Base-by-base conservation (phyloP, 1,139 yeast genomes). In the Kurtzmaniella quercitrusa region DNA sequence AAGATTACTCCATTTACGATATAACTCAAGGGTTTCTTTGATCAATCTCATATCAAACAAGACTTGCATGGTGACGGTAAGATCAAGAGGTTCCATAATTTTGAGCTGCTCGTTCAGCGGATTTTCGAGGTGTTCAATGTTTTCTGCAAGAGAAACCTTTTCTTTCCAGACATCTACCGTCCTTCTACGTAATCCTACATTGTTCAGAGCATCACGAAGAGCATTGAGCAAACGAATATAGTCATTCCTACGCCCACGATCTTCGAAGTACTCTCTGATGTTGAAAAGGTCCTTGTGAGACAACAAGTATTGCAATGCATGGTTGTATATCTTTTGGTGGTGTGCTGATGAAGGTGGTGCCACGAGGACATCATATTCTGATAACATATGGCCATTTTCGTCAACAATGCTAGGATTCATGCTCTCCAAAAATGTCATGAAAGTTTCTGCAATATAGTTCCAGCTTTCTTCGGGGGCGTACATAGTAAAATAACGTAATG, bases 21-120 rank as follows among this genome's bases (percentile, higher is more conserved):
- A 66, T 4, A 66, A 44, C 2, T 53, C 54, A 7, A 62, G 43
- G 0, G 68, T 69, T 27, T 59, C 54, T 4, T 57, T 48, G 46
- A 55, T 62, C 33, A 23, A 12, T 7, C 33, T 31, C 8, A 25
- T 23, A 25, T 41, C 27, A 23, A 41, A 41, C n/a, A 25, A 23
- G 15, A 44, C 44, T 21, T 37, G 38, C 46, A 43, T 43, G 14
- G 38, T 29, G 4, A 31, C 16, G 14, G 46, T 43, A 6, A 43
- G 24, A 16, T 43, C 46, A 2, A 5, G 9, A 3, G 31, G 31
- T 27, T 11, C 31, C 31, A 27, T 27, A 10, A 27, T n/a, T 27
- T 27, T n/a, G 3, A 27, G 23, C 23, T 4, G 8, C 8, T 21
- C 23, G 4, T 4, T 21, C 4, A 21, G 8, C 23, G 23, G 23